Evolutionary conservation across 2,329 filamentous ascomycete species (phyloP).

Genomic region (Sporothrix humicola): DNA sequence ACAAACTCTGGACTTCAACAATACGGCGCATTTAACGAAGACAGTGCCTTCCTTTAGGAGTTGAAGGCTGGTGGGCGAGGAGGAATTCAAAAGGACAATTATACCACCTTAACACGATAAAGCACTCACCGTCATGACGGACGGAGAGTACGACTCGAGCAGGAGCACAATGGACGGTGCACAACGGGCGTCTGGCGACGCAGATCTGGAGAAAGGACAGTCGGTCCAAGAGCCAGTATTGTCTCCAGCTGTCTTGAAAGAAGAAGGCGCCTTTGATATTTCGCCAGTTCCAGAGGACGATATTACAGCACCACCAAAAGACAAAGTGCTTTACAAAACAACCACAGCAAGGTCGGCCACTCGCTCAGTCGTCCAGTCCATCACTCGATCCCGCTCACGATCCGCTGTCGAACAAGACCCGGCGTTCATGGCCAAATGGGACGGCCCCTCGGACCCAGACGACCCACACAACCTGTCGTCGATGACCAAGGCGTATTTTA

Average conservation of each 20-base stretch:
- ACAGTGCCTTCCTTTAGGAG: no score
- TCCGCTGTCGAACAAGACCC: conserved; percentile 19
- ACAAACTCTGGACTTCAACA: no score
- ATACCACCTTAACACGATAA: no score
- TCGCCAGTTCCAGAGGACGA: not conserved
- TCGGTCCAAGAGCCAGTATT: not conserved
- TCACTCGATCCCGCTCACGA: not conserved
- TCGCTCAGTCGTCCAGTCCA: not conserved
- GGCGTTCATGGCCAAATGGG: conserved; percentile 33
- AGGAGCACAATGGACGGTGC: conserved; percentile 1
- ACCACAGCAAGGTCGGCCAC: not conserved
- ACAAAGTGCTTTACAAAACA: not conserved
- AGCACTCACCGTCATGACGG: not conserved
- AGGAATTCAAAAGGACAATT: no score
- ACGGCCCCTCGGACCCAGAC: conserved; percentile 44
- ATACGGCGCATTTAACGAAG: no score
- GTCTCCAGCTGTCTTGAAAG: not conserved
- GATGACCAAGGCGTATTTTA: conserved; percentile 54
- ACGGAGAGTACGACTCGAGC: conserved; percentile 1
- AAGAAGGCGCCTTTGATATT: not conserved
- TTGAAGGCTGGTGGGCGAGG: no score
- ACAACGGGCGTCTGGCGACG: not conserved
- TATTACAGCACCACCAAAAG: not conserved
- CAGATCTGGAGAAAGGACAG: not conserved
- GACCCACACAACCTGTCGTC: conserved; percentile 57